phyloP scores from a whole-genome alignment of 495 filamentous ascomycete species.

The Cladorrhinum samala region DNA sequence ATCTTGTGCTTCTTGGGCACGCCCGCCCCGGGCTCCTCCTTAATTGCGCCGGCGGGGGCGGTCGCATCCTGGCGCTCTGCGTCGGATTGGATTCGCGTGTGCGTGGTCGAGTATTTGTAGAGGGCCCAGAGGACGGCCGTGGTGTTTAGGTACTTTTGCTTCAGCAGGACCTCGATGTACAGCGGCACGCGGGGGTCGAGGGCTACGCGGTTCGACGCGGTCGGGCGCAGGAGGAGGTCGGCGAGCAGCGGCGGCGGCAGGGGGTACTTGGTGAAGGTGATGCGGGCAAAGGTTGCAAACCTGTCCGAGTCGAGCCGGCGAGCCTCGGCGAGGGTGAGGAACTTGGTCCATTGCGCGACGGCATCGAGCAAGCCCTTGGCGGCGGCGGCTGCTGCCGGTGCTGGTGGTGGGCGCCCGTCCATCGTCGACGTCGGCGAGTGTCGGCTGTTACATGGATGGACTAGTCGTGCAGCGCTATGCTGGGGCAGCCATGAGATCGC shows the following conservation, averaged over 20 bases:
- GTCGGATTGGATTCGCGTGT: constrained; percentile 20
- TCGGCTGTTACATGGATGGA: too few species aligned
- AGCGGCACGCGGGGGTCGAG: constrained; percentile 59
- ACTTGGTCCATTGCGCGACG: constrained; percentile 40
- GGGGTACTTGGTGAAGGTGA: constrained; percentile 39
- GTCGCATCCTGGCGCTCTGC: background rate
- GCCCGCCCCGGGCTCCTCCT: constrained; percentile 10
- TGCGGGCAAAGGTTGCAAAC: constrained; percentile 37
- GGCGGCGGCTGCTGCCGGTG: too few species aligned
- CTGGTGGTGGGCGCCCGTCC: too few species aligned
- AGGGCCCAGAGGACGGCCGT: constrained; percentile 53
- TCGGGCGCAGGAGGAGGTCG: constrained; percentile 53
- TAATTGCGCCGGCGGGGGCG: constrained; percentile 19
- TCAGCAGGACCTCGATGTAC: constrained; percentile 58
- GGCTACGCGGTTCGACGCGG: constrained; percentile 37
- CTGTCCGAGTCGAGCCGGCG: constrained; percentile 39
- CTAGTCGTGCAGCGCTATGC: too few species aligned
- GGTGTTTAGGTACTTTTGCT: constrained; percentile 46
- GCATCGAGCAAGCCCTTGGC: too few species aligned
- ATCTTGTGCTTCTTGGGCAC: constrained; percentile 16
- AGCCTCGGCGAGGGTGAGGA: constrained; percentile 40
- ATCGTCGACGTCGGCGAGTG: too few species aligned
- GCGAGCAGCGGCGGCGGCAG: constrained; percentile 45
- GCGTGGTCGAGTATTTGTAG: constrained; percentile 52
- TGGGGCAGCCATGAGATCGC: too few species aligned